phyloP scores from a whole-genome alignment of 129 eudicot genomes.

The Silybum marianum region DNA sequence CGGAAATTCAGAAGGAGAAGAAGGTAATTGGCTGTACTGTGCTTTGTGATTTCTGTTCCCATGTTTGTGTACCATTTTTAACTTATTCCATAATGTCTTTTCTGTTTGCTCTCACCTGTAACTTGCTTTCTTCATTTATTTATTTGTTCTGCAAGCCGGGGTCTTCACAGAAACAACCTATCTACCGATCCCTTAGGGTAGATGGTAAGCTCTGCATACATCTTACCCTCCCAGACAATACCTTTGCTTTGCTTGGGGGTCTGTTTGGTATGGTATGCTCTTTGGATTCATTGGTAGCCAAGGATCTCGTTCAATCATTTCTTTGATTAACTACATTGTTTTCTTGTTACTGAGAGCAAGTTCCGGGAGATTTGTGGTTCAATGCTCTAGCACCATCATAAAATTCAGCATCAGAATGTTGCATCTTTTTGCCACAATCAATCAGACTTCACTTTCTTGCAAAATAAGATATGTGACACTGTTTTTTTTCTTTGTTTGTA shows the following conservation, averaged over 20 bases:
- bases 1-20: conserved; percentile 93
- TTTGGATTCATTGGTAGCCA: background rate
- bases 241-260: background rate
- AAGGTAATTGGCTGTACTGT: conserved; percentile 47
- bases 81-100: background rate
- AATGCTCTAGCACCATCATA: background rate
- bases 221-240: background rate
- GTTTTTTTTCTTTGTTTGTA: conserved; percentile 32
- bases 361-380: background rate
- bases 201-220: background rate
- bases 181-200: background rate
- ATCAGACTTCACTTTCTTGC: background rate
- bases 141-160: background rate
- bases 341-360: background rate
- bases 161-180: background rate
- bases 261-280: background rate
- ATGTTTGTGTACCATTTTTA: conserved; percentile 2
- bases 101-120: background rate
- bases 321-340: background rate
- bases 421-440: background rate
- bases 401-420: background rate
- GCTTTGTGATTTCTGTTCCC: conserved; percentile 2
- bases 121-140: background rate
- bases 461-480: background rate
- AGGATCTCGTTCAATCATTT: background rate